phyloP scores from a whole-genome alignment of 2,329 filamentous ascomycete genomes.

The Colletotrichum viniferum region DNA sequence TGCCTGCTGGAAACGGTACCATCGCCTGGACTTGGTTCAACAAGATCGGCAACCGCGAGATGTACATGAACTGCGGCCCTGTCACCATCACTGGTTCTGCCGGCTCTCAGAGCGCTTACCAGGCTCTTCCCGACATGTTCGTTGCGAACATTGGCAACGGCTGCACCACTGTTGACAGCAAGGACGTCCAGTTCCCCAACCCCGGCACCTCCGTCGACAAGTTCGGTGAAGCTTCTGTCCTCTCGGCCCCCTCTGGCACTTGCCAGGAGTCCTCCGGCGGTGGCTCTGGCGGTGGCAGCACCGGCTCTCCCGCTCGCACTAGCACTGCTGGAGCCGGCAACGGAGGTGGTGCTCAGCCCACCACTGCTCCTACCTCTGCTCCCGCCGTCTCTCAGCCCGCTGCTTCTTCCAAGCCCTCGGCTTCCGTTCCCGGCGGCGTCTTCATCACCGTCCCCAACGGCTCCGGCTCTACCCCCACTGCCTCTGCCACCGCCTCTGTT shows the following conservation, averaged over 20 bases:
- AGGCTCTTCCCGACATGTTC: conserved; percentile 75
- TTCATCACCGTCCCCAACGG: conserved; percentile 38
- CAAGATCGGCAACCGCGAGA: conserved; percentile 88
- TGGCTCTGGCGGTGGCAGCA: not conserved
- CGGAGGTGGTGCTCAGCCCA: not conserved
- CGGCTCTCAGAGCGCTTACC: conserved; percentile 57
- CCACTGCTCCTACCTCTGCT: conserved; percentile 18
- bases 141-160: conserved; percentile 68
- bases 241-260: too few relatives aligned
- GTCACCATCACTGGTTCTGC: conserved; percentile 64
- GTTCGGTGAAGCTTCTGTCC: too few relatives aligned
- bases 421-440: conserved; percentile 38
- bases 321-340: not conserved
- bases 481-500: conserved; percentile 14
- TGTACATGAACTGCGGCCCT: conserved; percentile 97
- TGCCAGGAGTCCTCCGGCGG: too few relatives aligned
- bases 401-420: conserved; percentile 13
- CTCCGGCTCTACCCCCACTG: conserved; percentile 20
- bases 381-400: conserved; percentile 24
- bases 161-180: conserved; percentile 51
- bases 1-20: conserved; percentile 78
- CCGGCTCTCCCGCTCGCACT: accelerated
- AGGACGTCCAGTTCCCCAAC: conserved; percentile 24
- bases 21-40: conserved; percentile 97
- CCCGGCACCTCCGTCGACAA: not conserved